phyloP scores from a whole-genome alignment of 129 eudicot genomes.

The Kitagawia praeruptora region DNA sequence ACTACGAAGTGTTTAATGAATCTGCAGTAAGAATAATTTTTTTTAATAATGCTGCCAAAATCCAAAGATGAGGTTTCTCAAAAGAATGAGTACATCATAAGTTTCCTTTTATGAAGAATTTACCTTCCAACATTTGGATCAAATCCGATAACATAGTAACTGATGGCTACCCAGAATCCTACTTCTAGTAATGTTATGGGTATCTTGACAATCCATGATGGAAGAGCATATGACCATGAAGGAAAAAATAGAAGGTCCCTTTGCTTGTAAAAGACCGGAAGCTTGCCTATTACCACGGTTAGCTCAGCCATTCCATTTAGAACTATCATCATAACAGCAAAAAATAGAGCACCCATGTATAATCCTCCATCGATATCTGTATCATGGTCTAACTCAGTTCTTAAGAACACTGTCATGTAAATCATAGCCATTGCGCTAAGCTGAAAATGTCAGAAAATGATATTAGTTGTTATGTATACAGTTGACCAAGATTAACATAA shows the following conservation, averaged over 20 bases:
- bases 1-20: constrained; percentile 43
- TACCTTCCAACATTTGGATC: constrained; percentile 15
- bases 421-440: not conserved
- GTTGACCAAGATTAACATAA: not conserved
- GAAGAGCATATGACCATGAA: constrained; percentile 68
- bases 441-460: not conserved
- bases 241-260: constrained; percentile 70
- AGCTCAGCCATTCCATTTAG: constrained; percentile 63
- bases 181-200: constrained; percentile 58
- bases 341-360: constrained; percentile 17
- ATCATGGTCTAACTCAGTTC: constrained; percentile 9
- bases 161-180: constrained; percentile 34
- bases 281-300: constrained; percentile 56
- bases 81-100: not conserved
- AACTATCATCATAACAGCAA: not conserved
- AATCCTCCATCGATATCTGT: constrained; percentile 9
- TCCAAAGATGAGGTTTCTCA: not conserved
- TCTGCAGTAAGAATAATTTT: constrained; percentile 25
- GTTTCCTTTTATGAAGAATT: not conserved
- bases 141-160: constrained; percentile 65
- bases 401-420: constrained; percentile 18
- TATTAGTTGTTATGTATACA: not conserved
- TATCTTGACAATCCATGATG: constrained; percentile 56
- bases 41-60: not conserved
- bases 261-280: constrained; percentile 79